These are phyloP conservation scores for Aspergillus sparsus DNA, from an alignment of 495 filamentous ascomycete genomes.

Conservation along the genomic window DNA sequence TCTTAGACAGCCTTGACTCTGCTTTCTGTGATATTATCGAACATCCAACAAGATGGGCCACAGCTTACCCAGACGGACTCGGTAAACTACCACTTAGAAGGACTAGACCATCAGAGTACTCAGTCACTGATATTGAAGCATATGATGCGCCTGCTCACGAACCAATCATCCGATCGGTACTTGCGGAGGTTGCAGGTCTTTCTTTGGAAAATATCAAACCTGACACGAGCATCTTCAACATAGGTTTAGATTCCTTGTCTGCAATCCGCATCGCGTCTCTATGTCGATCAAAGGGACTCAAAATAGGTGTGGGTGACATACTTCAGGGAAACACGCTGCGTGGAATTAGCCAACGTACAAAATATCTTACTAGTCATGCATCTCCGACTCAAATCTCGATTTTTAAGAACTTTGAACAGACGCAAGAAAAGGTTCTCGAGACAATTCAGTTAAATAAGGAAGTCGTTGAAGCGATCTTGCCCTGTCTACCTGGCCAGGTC, in stretches of 20 bases:
- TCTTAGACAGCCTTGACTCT: slow-evolving; percentile 52
- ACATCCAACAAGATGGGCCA: slow-evolving; percentile 29
- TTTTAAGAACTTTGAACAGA: slow-evolving; percentile 25
- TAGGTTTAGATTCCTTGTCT: slow-evolving; percentile 89
- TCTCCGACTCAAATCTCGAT: slow-evolving; percentile 15
- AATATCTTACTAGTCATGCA: slow-evolving; percentile 13
- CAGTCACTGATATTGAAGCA: not conserved
- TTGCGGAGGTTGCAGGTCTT: slow-evolving; percentile 65
- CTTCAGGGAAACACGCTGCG: slow-evolving; percentile 62
- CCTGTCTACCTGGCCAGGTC: slow-evolving; percentile 69
- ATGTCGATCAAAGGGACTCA: slow-evolving; percentile 60
- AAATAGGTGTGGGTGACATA: slow-evolving; percentile 64
- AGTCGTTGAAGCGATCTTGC: slow-evolving; percentile 56
- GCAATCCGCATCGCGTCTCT: slow-evolving; percentile 72
- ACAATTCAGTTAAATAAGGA: slow-evolving; percentile 34
- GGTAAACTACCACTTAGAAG: slow-evolving; percentile 26
- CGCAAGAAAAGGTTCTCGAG: slow-evolving; percentile 36
- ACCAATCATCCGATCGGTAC: slow-evolving; percentile 56
- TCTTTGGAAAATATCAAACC: slow-evolving; percentile 60
- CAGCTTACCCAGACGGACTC: slow-evolving; percentile 26
- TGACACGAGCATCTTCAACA: slow-evolving; percentile 72
- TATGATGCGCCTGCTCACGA: slow-evolving; percentile 35
- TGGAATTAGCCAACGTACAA: slow-evolving; percentile 51
- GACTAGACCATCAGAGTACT: not conserved
- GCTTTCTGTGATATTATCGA: slow-evolving; percentile 40